These are phyloP conservation scores for Rhodomyrtus tomentosa DNA, from an alignment of 345 rosid genomes.

Conservation along the genomic window DNA sequence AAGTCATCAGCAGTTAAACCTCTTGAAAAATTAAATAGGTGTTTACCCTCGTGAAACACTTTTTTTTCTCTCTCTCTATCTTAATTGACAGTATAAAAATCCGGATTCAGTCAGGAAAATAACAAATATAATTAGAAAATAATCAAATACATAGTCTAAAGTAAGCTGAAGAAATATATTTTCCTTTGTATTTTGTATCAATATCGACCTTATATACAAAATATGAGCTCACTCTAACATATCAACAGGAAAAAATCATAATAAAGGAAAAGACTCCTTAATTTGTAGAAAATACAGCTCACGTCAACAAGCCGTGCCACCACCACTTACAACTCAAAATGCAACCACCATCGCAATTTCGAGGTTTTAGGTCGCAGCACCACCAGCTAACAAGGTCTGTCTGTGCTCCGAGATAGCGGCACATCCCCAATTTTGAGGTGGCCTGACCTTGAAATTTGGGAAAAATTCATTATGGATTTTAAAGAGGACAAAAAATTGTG, in stretches of 20 bases:
- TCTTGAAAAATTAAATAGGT: not conserved
- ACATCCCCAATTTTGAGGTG: not conserved
- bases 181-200: too few relatives aligned
- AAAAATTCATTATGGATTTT: not conserved
- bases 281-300: too few relatives aligned
- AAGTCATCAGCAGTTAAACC: not conserved
- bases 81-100: not conserved
- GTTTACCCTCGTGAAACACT: too few relatives aligned
- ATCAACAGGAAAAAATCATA: too few relatives aligned
- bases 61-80: not conserved
- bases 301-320: too few relatives aligned
- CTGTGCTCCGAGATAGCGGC: not conserved
- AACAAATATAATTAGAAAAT: not conserved
- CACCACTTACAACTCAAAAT: not conserved
- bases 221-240: too few relatives aligned
- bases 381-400: not conserved
- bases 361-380: not conserved
- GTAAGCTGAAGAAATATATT: too few relatives aligned
- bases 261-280: too few relatives aligned
- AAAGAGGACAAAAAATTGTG: not conserved
- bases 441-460: not conserved
- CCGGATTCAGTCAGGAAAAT: not conserved
- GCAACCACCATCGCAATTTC: not conserved
- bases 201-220: too few relatives aligned
- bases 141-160: not conserved